Evolutionary conservation across 441 rosid genomes (phyloP), one percentile per base, ranked within the genome.

Genomic region (Pelargonium exstipulatum): DNA sequence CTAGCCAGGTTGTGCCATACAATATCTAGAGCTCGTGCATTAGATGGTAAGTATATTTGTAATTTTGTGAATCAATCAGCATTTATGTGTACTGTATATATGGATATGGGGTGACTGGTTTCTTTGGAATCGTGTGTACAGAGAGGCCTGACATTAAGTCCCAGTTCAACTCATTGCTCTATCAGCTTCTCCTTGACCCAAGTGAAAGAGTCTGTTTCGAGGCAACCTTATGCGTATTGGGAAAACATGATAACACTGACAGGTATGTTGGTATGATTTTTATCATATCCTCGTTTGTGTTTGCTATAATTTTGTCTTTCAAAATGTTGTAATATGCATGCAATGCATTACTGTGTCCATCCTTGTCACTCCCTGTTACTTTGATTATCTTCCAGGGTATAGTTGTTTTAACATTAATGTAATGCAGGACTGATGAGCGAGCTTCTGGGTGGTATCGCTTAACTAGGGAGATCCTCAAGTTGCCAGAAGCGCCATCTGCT

Each of bases 171-270:
- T 83, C 94, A 26, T 84, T 92, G 74, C 94, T 95, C 70, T 92
- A 92, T 80, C 98, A 92, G 83, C 95, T 95, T 69, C 87, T 95
- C 40, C 83, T 95, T 69, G 99, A 95, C 79, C 99, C 99, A 65
- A 96, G 98, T 77, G 98, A 96, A 87, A 79, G 99, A 80, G 99
- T 96, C 70, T 95, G 99, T 82, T 92, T 90, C 76, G 99, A 95
- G 84, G 97, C 98, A 29, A 88, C 93, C 74, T 82, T 87, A 74
- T 95, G 96, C 62, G 85, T 95, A 64, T 79, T 95, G 82, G 98
- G 99, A 73, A 95, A 88, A 84, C 67, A 73, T 69, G 99, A 91
- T 71, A 83, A 70, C 68, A 71, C 88, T 1, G 99, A 95, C 78
- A 90, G 93, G 99, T 88, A 78, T 51, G 73, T 66, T 26, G 40